Conservation (phyloP, 2,329 filamentous ascomycete genomes). For the Triangularia setosa region DNA sequence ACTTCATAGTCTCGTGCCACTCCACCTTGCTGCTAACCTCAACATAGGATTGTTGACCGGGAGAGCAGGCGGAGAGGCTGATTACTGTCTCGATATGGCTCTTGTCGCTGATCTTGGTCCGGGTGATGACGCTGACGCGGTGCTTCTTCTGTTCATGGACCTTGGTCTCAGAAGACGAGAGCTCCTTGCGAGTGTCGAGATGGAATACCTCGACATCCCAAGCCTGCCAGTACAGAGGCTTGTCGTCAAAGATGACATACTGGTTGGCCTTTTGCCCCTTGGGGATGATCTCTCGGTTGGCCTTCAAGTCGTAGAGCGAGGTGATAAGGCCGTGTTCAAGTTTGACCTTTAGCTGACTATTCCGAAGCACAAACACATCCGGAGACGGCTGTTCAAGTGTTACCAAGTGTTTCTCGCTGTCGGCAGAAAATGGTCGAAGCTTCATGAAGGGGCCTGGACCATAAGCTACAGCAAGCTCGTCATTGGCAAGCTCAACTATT, state of each 20-base stretch:
- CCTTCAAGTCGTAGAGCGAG: slow-evolving; percentile 73
- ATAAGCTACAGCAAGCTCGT: slow-evolving; percentile 51
- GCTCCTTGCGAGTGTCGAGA: slow-evolving; percentile 76
- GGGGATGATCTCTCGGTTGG: slow-evolving; percentile 73
- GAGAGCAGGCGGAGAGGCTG: slow-evolving; percentile 66
- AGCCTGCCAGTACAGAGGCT: slow-evolving; percentile 94
- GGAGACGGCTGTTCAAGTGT: slow-evolving; percentile 47
- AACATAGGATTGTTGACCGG: slow-evolving; percentile 64
- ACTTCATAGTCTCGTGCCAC: slow-evolving; percentile 96
- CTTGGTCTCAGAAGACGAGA: slow-evolving; percentile 63
- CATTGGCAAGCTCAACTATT: slow-evolving; percentile 60
- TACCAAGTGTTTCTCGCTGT: slow-evolving; percentile 45
- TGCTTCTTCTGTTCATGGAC: slow-evolving; percentile 70
- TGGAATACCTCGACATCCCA: slow-evolving; percentile 99
- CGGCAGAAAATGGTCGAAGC: slow-evolving; percentile 47
- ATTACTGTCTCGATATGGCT: slow-evolving; percentile 86
- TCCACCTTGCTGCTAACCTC: slow-evolving; percentile 85
- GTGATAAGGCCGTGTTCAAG: slow-evolving; percentile 75
- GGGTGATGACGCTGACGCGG: slow-evolving; percentile 75
- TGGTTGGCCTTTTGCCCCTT: slow-evolving; percentile 77
- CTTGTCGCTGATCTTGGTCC: slow-evolving; percentile 81
- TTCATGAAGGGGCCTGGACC: slow-evolving; percentile 52
- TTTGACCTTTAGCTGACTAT: slow-evolving; percentile 69
- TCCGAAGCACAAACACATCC: slow-evolving; percentile 73
- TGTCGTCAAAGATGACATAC: slow-evolving; percentile 93